Conservation (phyloP, 2,329 filamentous ascomycete species). For the Sphaerulina populicola region DNA sequence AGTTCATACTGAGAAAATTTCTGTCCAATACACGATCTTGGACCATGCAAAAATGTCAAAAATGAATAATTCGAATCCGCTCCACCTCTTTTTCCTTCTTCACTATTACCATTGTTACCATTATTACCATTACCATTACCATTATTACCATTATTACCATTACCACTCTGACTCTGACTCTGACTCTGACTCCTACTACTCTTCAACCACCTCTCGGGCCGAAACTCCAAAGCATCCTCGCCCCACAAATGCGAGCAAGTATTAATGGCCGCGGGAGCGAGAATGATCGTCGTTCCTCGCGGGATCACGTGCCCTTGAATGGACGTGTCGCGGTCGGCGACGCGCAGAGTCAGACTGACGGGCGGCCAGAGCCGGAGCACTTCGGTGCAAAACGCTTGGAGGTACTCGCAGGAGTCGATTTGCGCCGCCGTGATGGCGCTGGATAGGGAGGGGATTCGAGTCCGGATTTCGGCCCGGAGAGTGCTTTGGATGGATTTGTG, state of each 20-base stretch:
- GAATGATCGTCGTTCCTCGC: constrained; percentile 59
- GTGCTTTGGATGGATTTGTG: constrained; percentile 43
- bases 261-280: constrained; percentile 62
- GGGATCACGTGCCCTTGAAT: constrained; percentile 60
- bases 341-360: constrained; percentile 61
- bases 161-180: constrained; percentile 32
- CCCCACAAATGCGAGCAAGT: constrained; percentile 65
- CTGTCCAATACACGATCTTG: constrained; percentile 75
- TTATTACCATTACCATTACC: no score
- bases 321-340: constrained; percentile 55
- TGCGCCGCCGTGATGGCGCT: constrained; percentile 45
- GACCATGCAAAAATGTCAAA: constrained; percentile 78
- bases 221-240: constrained; percentile 62
- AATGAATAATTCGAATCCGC: constrained; percentile 68
- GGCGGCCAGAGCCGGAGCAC: constrained; percentile 65
- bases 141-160: constrained; percentile 38
- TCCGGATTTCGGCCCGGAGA: constrained; percentile 46
- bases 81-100: constrained; percentile 46
- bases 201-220: constrained; percentile 67
- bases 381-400: constrained; percentile 72
- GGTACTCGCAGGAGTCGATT: constrained; percentile 67
- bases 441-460: constrained; percentile 39
- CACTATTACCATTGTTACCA: no score
- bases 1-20: constrained; percentile 77
- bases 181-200: constrained; percentile 35